phyloP scores from a whole-genome alignment of 2,329 filamentous ascomycete genomes.

The Alternaria panax region DNA sequence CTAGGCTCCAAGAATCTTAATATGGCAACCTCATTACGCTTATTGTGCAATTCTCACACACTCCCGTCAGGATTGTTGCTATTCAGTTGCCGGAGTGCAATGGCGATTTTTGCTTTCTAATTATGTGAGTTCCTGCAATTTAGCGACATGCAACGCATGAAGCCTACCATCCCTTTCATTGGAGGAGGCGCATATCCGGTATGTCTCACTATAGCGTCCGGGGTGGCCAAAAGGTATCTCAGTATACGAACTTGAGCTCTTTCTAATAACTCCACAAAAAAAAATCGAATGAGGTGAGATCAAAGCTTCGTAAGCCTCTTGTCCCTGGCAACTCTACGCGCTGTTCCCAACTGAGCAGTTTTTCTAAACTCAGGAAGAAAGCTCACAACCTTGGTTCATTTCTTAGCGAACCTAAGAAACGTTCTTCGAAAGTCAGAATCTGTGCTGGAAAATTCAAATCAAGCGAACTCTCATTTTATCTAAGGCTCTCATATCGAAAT shows the following conservation, averaged over 20 bases:
- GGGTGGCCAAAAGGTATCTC: not conserved
- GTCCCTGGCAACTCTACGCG: not conserved
- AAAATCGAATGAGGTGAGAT: not conserved
- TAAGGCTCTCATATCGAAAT: not conserved
- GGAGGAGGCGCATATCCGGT: not conserved
- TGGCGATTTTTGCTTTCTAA: not conserved
- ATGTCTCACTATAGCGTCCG: not conserved
- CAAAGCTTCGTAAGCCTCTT: not conserved
- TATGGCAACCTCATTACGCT: not conserved
- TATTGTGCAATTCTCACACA: not conserved
- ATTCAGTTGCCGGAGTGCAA: not conserved
- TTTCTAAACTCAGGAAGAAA: not conserved
- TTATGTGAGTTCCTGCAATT: not conserved
- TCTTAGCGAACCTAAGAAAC: not conserved
- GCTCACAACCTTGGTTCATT: not conserved
- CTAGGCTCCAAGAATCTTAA: not conserved
- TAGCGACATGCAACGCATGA: not conserved
- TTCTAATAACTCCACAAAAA: not conserved
- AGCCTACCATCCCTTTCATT: not conserved
- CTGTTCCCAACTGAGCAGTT: not conserved
- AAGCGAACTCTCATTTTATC: not conserved
- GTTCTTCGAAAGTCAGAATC: not conserved
- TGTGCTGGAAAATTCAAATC: not conserved
- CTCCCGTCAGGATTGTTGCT: not conserved
- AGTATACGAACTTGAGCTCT: not conserved